Conservation (phyloP, 2,329 filamentous ascomycete genomes). For the Talaromyces sp. region DNA sequence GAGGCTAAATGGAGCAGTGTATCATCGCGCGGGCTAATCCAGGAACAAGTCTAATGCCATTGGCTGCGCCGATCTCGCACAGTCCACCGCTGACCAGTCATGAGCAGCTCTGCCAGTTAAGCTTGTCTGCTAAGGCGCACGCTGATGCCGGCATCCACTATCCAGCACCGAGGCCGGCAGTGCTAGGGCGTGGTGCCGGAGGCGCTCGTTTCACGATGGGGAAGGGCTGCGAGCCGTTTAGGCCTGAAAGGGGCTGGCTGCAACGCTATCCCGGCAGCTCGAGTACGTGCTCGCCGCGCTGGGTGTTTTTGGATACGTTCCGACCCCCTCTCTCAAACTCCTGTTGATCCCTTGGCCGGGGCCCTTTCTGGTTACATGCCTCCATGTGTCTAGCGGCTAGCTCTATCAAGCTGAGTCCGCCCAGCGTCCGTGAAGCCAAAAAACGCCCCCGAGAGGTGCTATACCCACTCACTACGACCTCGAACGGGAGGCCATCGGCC, state of each 20-base stretch:
- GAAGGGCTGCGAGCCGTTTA: not conserved
- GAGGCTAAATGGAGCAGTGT: not conserved
- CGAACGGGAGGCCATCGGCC: not conserved
- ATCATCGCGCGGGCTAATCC: not conserved
- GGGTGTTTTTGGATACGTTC: not conserved
- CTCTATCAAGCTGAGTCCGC: not conserved
- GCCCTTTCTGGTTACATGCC: not conserved
- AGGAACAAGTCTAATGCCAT: not conserved
- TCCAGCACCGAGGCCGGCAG: not conserved
- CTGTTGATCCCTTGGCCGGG: not conserved
- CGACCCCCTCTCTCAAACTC: not conserved
- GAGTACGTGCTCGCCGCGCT: not conserved
- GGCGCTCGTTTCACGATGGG: not conserved
- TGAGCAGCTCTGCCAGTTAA: not conserved
- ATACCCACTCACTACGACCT: not conserved
- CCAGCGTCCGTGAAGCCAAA: not conserved
- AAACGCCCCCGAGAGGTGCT: not conserved
- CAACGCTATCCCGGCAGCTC: not conserved
- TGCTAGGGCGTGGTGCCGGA: not conserved
- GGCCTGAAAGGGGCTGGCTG: not conserved
- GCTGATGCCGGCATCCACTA: not conserved
- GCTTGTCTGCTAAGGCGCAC: not conserved
- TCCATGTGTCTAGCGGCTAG: not conserved
- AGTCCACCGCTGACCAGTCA: not conserved
- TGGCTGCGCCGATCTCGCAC: not conserved